phyloP scores from a whole-genome alignment of 331 rosid genomes.

The Pyrus hybrid region DNA sequence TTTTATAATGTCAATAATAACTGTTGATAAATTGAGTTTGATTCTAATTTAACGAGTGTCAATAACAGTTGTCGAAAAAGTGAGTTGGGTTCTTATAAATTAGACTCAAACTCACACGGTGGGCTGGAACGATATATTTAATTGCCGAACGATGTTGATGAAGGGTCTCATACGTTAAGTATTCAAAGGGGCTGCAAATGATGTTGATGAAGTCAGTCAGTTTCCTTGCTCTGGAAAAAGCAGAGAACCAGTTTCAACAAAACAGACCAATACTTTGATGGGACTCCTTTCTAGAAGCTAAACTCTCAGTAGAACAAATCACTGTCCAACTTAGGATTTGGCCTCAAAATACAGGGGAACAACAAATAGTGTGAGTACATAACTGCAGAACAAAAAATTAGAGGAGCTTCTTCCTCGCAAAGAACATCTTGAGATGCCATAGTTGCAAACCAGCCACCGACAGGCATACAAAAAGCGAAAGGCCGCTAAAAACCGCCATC shows the following conservation, averaged over 20 bases:
- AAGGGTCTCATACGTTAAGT: too few relatives aligned
- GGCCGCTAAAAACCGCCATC: constrained; percentile 72
- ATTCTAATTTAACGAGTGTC: too few relatives aligned
- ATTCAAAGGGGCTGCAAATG: neutral
- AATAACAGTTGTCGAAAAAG: too few relatives aligned
- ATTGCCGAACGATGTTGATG: too few relatives aligned
- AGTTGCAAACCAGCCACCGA: constrained; percentile 85
- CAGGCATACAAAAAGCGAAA: constrained; percentile 68
- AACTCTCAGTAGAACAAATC: neutral
- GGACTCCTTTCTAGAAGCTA: neutral
- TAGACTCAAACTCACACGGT: too few relatives aligned
- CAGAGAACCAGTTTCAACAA: neutral
- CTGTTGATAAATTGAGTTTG: neutral
- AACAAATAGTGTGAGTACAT: neutral
- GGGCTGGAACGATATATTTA: neutral
- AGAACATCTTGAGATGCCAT: constrained; percentile 93
- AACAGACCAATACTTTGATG: neutral
- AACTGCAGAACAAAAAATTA: constrained; percentile 12
- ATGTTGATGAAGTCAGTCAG: neutral
- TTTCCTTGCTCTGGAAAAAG: neutral
- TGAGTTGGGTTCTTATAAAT: too few relatives aligned
- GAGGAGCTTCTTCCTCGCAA: constrained; percentile 89
- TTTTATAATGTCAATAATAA: too few relatives aligned
- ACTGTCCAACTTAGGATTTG: neutral
- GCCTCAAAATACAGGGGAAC: neutral